Base-by-base conservation (phyloP, 495 filamentous ascomycete species). In the Aspergillus sclerotiicarbonarius region DNA sequence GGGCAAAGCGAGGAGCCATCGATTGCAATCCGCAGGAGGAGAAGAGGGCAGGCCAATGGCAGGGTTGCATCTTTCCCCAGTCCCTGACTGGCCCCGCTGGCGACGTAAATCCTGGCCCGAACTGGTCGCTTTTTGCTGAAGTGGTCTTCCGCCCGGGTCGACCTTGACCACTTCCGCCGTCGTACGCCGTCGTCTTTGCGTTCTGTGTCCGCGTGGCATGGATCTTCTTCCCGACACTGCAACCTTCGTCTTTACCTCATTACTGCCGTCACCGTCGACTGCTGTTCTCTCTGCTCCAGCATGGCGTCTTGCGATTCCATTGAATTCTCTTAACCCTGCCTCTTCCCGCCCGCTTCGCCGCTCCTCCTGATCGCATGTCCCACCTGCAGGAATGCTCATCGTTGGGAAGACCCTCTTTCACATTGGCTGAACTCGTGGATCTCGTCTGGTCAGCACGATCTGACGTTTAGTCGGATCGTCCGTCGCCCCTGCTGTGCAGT, bases 351-450 rank as follows among this genome's bases (percentile, higher is more conserved):
- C 8, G 16, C 20, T 29, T 32, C 29, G 19, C 35, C 48, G 29
- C 53, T 45, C 25, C 47, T 20, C 15, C 46, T 35, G 37, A 37
- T 59, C 18, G 18, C 57, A 48, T 8, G 20, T 37, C 19, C 7
- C 31, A 45, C 53, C 20, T 50, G 49, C 59, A 56, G 60, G 55
- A 62, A 62, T 62, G 60, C 57, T 51, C 46, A 58, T 49, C 55
- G 6, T 19, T 53, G 20, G 51, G 51, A 39, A 37, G 45, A 18
- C 31, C 29, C 45, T 55, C 30, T 53, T 46, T 35, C 50, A 51
- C 51, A 2, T 51, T 51, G 45, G 37, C 51, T 58, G 54, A 57
- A 57, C 10, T 51, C 21, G 46, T 53, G 53, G 10, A 12, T 32
- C 47, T 50, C 15, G 25, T 31, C 47, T 6, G 21, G 37, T 49